Conservation (phyloP, 352 stramenopile genomes). For the Globisporangium okanoganense region DNA sequence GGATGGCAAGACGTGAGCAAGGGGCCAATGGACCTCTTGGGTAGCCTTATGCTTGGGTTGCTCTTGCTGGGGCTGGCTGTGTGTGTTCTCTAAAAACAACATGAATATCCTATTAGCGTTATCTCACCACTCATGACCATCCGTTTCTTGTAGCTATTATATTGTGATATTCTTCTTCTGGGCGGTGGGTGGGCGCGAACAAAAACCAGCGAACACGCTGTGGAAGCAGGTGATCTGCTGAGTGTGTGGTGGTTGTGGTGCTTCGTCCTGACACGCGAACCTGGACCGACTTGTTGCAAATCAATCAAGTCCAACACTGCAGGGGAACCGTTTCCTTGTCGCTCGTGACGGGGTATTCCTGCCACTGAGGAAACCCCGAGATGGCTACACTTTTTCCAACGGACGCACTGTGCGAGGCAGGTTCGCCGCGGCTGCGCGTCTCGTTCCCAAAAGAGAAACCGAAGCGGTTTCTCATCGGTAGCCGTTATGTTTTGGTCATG, state of each 20-base stretch:
- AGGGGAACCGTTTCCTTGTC: neutral
- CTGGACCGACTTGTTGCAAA: neutral
- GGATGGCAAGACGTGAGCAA: too few species aligned
- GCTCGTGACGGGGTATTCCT: neutral
- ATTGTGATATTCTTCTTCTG: neutral
- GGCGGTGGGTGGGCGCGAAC: neutral
- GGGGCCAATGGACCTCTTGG: too few species aligned
- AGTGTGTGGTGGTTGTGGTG: neutral
- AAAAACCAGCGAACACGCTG: neutral
- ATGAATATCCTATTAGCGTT: slow-evolving; percentile 8
- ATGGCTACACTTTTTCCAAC: neutral
- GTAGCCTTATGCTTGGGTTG: too few species aligned
- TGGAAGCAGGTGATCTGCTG: neutral
- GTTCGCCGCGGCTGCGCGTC: neutral
- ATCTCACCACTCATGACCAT: neutral
- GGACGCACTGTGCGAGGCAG: neutral
- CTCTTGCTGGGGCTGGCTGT: neutral
- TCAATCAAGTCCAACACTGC: neutral
- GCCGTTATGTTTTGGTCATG: neutral
- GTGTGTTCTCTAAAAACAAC: neutral
- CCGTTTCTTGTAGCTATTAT: neutral
- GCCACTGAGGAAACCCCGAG: neutral
- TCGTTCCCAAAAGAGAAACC: neutral
- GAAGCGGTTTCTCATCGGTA: neutral
- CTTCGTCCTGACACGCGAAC: too few species aligned